Base-by-base conservation (phyloP, 768 basidiomycete genomes). In the Amanita pseudoporphyria region DNA sequence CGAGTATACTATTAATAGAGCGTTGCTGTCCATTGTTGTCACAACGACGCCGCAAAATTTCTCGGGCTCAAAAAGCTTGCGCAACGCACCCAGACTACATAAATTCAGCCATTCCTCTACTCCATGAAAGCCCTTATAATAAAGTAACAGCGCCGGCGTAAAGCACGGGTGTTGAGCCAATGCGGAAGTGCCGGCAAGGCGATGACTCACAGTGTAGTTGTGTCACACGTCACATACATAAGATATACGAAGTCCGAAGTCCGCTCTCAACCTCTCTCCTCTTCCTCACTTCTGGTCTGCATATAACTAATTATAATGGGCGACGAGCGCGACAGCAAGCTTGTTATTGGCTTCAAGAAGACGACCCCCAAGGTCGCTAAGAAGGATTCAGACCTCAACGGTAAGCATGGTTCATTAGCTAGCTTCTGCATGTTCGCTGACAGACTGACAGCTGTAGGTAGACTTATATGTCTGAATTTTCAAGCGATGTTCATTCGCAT, bases 321-420 rank as follows among this genome's bases (percentile, higher is more conserved):
- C 59, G 72, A 72, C 64, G 84, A 89, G 48, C 86, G 83, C 84
- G 87, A 91, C 51, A 67, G 62, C 51, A 86, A 84, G 64, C 62
- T 67, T 52, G 82, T 88, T 54, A 87, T 93, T 57, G 87, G 88
- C 48, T 71, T 59, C 60, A 87, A 79, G 64, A 66, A 76, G 67
- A 66, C 78, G 66, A 64, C 74, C 60, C 55, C 79, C 67, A 65
- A 87, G 73, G 73, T 87, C 71, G 63, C 74, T 67, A 66, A 81
- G 77, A 73, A 82, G 62, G 66, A 67, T 65, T 63, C 71, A 58
- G 62, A 88, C 74, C 50, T 72, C 47, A 79, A 78, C 59, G 74
- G 77, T 50, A 13, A 36, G 49, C 21, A 19, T 9, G 10, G 30
- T 31, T 42, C 38, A 19, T 21, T 18, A 5, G 21, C 13, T n/a